Base-by-base conservation (phyloP, 140 eudicot genomes). In the Oenanthe javanica region DNA sequence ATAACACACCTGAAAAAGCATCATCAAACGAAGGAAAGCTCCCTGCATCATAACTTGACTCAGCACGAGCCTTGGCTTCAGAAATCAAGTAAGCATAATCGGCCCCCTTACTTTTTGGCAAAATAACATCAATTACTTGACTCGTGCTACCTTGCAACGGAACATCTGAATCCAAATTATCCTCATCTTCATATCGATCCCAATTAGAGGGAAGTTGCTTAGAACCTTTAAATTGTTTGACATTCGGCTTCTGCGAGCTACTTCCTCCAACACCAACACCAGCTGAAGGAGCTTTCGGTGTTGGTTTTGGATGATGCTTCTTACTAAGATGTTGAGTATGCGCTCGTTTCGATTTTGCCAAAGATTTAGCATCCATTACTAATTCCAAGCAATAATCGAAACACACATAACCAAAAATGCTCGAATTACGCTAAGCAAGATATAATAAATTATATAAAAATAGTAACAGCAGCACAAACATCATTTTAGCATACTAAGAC, bases 271-370 rank as follows among this genome's bases (percentile, higher is more conserved):
- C 86, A 59, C 31, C 67, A n/a, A n/a, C n/a, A n/a, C n/a, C n/a
- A 46, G 76, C 50, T 40, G 91, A 9, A 77, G 89, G 72, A 76
- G 77, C 82, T 86, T 89, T 92, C 4, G 72, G 79, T 59, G 85
- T 82, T 77, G 71, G 93, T 79, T 89, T 85, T n/a, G 86, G 87
- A 57, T 89, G 89, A 81, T 90, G 90, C 77, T 93, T 93, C 78
- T 89, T 90, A 27, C 72, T 84, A 54, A 84, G 90, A 77, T 90
- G 91, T 16, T 78, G 86, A 12, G 97, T 72, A 77, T 93, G 97
- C 31, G 97, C 96, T 84, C 96, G 85, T 84, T 90, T 93, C 9
- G 96, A 90, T 79, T 93, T 93, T 51, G 97, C 96, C 86, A 93
- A 80, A 23, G 96, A 83, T 85, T 93, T 93, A 46, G 88, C 40